Percentiles rank a stretch among this genome's conserved stretches.
Conservation (phyloP, 768 basidiomycete species). For the Lactifluus subvellereus region DNA sequence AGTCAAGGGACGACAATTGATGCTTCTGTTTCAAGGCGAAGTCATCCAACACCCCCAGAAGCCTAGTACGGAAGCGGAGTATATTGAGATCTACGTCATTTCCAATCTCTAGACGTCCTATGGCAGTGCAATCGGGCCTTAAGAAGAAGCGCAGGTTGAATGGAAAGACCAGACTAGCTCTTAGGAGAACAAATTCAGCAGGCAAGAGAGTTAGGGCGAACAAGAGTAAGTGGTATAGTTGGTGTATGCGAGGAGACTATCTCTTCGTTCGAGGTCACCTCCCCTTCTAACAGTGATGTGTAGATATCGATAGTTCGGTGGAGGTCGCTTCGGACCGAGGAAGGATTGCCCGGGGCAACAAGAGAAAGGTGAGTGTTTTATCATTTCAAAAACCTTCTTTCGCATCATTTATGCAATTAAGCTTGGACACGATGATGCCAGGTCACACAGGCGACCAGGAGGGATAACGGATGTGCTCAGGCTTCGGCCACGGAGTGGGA, state of each 20-base stretch:
- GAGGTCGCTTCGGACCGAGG: not conserved
- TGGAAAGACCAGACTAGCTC: not conserved
- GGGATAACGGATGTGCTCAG: not conserved
- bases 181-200: not conserved
- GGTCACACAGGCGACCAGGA: not conserved
- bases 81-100: not conserved
- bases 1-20: not conserved
- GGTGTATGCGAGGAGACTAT: not conserved
- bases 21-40: not conserved
- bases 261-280: not conserved
- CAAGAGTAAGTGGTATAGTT: not conserved
- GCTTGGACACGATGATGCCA: not conserved
- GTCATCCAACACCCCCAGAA: not conserved
- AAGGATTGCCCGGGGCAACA: not conserved
- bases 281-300: not conserved
- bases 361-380: slow-evolving; percentile 6
- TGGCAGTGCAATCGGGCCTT: not conserved
- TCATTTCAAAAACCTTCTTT: not conserved
- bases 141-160: slow-evolving; percentile 2
- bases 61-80: not conserved
- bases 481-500: not conserved
- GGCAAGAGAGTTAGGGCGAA: not conserved
- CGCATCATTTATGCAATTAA: not conserved
- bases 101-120: not conserved
- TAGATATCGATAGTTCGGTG: not conserved